phyloP scores from a whole-genome alignment of 1,284 basidiomycete genomes.

The Ganoderma resinaceum region DNA sequence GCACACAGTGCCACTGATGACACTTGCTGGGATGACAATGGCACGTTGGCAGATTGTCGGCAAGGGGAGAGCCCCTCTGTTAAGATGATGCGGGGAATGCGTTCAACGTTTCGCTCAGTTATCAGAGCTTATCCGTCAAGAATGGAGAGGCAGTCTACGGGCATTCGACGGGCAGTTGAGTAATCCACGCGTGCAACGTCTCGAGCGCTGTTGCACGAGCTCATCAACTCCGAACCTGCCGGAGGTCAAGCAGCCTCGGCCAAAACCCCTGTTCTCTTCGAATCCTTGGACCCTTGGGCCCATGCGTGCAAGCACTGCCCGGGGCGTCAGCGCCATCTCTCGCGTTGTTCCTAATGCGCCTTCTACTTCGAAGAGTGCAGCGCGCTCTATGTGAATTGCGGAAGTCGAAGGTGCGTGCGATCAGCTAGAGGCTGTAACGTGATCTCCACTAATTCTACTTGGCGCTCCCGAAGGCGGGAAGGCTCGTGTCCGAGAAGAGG shows the following conservation, averaged over 20 bases:
- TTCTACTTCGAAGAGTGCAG: neutral
- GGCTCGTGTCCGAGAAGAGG: neutral
- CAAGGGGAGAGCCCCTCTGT: neutral
- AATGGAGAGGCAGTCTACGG: neutral
- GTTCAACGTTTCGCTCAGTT: too few species aligned
- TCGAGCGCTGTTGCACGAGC: neutral
- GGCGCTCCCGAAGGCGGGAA: neutral
- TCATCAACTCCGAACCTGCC: neutral
- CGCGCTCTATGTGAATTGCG: neutral
- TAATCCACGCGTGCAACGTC: neutral
- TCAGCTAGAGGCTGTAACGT: neutral
- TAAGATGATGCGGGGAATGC: neutral
- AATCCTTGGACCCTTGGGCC: neutral
- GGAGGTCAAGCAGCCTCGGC: neutral
- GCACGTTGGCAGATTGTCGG: conserved; percentile 2
- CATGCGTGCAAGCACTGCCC: neutral
- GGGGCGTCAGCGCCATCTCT: neutral
- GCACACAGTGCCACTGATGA: neutral
- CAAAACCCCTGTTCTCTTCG: neutral
- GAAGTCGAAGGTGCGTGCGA: neutral
- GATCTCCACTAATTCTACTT: neutral
- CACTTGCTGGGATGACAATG: neutral
- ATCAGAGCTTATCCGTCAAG: neutral
- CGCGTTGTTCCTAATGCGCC: neutral
- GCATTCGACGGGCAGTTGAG: neutral